A percentile compares a stretch with the other conserved stretches of the same genome.
These are phyloP conservation scores for Russula vinacea DNA, from an alignment of 768 basidiomycete genomes.

Conservation along the genomic window DNA sequence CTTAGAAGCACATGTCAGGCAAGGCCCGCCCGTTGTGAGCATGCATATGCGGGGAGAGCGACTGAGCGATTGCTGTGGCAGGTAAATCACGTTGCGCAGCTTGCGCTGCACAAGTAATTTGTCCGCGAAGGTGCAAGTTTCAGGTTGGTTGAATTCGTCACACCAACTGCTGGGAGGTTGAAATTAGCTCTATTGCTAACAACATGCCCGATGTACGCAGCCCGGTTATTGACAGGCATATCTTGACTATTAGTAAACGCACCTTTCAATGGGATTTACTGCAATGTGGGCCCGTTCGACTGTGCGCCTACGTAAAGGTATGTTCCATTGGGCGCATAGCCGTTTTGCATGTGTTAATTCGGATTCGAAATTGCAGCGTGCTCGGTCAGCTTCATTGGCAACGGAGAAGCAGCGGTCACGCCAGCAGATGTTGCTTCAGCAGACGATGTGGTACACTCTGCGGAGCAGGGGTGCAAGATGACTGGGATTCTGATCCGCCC, in stretches of 20 bases:
- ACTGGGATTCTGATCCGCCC: slow-evolving; percentile 29
- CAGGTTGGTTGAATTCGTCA: slow-evolving; percentile 40
- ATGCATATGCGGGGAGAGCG: slow-evolving; percentile 36
- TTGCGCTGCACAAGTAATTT: slow-evolving; percentile 40
- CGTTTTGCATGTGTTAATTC: slow-evolving; percentile 41
- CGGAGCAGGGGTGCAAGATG: slow-evolving; percentile 19
- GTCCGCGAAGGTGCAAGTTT: slow-evolving; percentile 42
- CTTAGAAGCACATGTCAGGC: too few relatives aligned
- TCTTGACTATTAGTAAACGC: slow-evolving; percentile 43
- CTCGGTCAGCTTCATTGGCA: slow-evolving; percentile 49
- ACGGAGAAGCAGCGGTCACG: slow-evolving; percentile 37
- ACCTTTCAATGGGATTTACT: slow-evolving; percentile 61
- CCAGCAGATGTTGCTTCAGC: slow-evolving; percentile 13
- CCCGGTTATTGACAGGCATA: slow-evolving; percentile 30
- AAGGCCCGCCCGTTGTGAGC: too few relatives aligned
- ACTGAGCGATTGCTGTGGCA: slow-evolving; percentile 34
- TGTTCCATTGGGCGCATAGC: slow-evolving; percentile 43
- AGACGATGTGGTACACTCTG: slow-evolving; percentile 15
- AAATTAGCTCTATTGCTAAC: slow-evolving; percentile 40
- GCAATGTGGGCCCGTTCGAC: slow-evolving; percentile 46
- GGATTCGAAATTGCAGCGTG: slow-evolving; percentile 39
- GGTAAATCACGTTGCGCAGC: slow-evolving; percentile 29
- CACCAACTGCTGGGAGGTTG: slow-evolving; percentile 37
- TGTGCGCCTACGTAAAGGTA: slow-evolving; percentile 38
- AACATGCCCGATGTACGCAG: slow-evolving; percentile 42